Evolutionary conservation across 2,329 filamentous ascomycete genomes (phyloP).

Genomic region (Beauveria varroae): DNA sequence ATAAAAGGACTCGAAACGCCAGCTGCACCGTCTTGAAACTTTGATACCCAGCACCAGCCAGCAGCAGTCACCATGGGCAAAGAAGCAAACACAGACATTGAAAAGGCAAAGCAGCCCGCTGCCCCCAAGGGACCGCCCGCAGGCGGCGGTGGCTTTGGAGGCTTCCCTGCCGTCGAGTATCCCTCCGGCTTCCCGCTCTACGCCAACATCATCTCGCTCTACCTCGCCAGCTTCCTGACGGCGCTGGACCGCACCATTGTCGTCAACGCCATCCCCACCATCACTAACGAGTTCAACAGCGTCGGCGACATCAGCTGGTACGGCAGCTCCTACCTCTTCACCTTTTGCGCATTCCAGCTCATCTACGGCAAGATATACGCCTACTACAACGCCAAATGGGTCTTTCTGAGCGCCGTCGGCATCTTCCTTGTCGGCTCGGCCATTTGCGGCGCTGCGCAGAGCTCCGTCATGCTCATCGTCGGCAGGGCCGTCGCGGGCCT

Average conservation of each 20-base stretch:
- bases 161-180: conserved; percentile 6
- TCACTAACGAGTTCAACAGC: conserved; percentile 22
- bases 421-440: conserved; percentile 14
- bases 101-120: neutral
- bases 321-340: conserved; percentile 17
- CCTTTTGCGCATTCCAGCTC: conserved; percentile 15
- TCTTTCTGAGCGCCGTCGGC: conserved; percentile 15
- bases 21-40: neutral
- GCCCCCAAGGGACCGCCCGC: neutral
- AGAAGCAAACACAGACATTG: neutral
- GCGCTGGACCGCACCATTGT: conserved; percentile 23
- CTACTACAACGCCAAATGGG: conserved; percentile 17
- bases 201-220: conserved; percentile 7
- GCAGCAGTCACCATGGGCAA: neutral
- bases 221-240: conserved; percentile 5
- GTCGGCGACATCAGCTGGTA: conserved; percentile 21
- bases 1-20: neutral
- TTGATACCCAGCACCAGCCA: neutral
- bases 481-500: neutral
- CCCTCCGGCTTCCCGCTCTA: conserved; percentile 4
- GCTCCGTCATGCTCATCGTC: neutral
- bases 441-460: conserved; percentile 11
- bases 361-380: conserved; percentile 19
- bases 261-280: conserved; percentile 28
- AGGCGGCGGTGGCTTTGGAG: neutral